Conservation (phyloP, 495 filamentous ascomycete genomes). For the Lasiosphaeria miniovina region DNA sequence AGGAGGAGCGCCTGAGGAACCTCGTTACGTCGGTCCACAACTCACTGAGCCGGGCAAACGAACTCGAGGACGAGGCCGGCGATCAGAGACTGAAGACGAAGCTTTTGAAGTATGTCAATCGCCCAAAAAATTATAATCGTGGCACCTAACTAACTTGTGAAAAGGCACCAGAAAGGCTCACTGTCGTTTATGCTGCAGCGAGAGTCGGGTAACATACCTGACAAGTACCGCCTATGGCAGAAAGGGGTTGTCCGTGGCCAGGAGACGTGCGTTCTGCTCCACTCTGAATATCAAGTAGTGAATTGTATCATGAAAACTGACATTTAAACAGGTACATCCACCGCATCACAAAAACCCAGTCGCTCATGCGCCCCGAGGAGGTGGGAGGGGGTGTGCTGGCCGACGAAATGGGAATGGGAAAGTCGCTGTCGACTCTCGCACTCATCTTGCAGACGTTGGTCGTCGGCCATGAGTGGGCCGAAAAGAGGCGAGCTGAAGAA, state of each 20-base stretch:
- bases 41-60: constrained; percentile 17
- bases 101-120: constrained; percentile 27
- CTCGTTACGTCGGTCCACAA: constrained; percentile 23
- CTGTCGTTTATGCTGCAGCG: constrained; percentile 35
- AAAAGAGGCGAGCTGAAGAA: constrained; percentile 10
- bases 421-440: constrained; percentile 41
- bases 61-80: constrained; percentile 18
- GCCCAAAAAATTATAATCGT: neutral
- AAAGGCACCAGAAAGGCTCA: constrained; percentile 35
- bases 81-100: constrained; percentile 20
- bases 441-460: constrained; percentile 30
- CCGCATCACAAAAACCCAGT: constrained; percentile 26
- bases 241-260: constrained; percentile 15
- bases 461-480: constrained; percentile 43
- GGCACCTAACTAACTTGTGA: neutral
- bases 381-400: constrained; percentile 39
- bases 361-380: constrained; percentile 17
- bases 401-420: constrained; percentile 50
- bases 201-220: constrained; percentile 28
- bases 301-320: neutral
- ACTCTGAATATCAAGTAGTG: neutral
- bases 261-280: constrained; percentile 14
- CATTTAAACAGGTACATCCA: constrained; percentile 25
- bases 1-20: constrained; percentile 19
- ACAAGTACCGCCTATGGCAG: constrained; percentile 28